Percentiles rank a stretch among this genome's conserved stretches.
phyloP scores from a whole-genome alignment of 768 basidiomycete species.

The Asterophora parasitica region DNA sequence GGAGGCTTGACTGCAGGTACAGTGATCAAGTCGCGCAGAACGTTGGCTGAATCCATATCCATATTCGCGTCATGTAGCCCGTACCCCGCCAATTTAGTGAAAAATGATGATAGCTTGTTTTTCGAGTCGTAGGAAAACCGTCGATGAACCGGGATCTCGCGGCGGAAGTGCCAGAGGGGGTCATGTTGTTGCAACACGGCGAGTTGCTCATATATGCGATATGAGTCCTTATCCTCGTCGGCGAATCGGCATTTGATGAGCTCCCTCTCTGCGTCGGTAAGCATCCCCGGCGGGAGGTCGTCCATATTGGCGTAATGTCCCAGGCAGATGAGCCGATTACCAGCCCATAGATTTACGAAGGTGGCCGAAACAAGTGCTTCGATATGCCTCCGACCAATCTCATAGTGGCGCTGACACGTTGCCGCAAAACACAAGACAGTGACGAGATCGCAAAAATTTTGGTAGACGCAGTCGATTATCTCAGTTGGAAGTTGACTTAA shows the following conservation, averaged over 20 bases:
- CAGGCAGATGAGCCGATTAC: neutral
- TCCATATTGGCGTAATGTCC: neutral
- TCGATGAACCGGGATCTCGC: too few species aligned
- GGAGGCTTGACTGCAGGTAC: neutral
- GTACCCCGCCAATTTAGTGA: too few species aligned
- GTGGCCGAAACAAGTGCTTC: neutral
- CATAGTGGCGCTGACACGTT: neutral
- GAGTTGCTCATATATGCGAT: neutral
- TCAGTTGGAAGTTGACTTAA: neutral
- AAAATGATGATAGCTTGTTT: too few species aligned
- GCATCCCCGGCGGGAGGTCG: neutral
- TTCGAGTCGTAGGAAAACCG: too few species aligned
- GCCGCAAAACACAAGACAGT: neutral
- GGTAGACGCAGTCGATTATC: neutral
- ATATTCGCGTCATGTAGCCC: neutral
- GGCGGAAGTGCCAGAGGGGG: neutral
- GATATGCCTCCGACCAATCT: neutral
- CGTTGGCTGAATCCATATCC: neutral
- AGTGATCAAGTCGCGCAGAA: neutral
- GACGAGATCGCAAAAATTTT: neutral
- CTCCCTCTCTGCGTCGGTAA: neutral
- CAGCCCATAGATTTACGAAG: neutral
- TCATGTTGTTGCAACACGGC: neutral
- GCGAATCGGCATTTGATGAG: neutral
- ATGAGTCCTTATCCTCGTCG: neutral